Evolutionary conservation across 2,329 filamentous ascomycete species (phyloP).

Genomic region (Thielaviopsis ethacetica): DNA sequence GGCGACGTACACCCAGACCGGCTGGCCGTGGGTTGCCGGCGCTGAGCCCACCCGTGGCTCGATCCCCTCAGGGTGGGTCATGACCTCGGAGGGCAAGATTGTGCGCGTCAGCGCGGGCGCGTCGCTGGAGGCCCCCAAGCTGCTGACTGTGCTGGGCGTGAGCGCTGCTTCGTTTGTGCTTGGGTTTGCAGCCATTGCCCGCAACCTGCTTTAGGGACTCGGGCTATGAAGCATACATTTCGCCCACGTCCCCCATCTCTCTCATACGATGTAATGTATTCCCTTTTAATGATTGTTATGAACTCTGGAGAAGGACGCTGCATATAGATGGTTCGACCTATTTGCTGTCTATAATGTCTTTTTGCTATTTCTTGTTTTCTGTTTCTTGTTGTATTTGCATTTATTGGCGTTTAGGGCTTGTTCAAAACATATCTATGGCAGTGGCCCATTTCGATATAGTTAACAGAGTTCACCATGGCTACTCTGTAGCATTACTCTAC

Average conservation of each 20-base stretch:
- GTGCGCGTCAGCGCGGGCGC: conserved; percentile 52
- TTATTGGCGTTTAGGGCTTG: neutral
- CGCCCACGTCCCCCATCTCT: too few species aligned
- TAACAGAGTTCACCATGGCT: too few species aligned
- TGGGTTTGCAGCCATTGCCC: conserved; percentile 11
- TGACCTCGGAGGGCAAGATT: conserved; percentile 64
- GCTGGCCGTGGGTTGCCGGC: conserved; percentile 51
- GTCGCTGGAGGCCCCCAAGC: conserved; percentile 14
- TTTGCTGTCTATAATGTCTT: neutral
- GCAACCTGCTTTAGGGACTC: neutral
- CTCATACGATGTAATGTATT: neutral
- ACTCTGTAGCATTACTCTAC: too few species aligned
- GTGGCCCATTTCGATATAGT: too few species aligned
- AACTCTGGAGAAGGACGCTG: neutral
- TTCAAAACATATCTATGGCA: neutral
- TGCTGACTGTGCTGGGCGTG: conserved; percentile 15
- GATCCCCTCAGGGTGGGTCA: conserved; percentile 67
- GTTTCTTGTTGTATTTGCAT: neutral
- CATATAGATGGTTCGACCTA: neutral
- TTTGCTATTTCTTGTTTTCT: neutral
- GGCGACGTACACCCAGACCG: conserved; percentile 38
- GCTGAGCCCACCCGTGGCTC: conserved; percentile 34
- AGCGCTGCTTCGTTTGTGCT: conserved; percentile 14
- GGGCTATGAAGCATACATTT: too few species aligned
- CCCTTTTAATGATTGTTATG: neutral